phyloP scores from a whole-genome alignment of 108 stramenopile species.

The Cyclotella cryptica region DNA sequence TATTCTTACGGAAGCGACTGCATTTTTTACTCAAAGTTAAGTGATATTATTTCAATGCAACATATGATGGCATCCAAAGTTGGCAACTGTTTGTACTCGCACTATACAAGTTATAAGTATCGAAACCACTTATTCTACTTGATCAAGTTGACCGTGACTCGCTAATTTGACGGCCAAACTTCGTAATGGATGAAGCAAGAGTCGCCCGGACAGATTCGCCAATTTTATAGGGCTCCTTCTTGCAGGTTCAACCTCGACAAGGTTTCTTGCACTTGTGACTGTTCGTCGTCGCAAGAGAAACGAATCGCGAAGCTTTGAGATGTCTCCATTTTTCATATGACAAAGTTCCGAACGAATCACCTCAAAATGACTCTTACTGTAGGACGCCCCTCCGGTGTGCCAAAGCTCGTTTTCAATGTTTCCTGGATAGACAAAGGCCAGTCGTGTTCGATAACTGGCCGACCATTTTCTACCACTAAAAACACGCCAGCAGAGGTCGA shows the following conservation, averaged over 20 bases:
- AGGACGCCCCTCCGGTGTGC: conserved; percentile 9
- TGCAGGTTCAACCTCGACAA: not conserved
- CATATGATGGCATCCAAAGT: no score
- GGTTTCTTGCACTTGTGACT: not conserved
- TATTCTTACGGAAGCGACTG: no score
- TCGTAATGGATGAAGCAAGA: no score
- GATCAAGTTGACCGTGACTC: no score
- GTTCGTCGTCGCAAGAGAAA: conserved; percentile 7
- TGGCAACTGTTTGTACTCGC: no score
- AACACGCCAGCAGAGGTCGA: not conserved
- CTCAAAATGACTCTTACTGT: not conserved
- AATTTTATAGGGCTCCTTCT: not conserved
- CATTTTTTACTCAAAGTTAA: no score
- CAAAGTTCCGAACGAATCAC: conserved; percentile 1
- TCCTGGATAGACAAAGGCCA: conserved; percentile 29
- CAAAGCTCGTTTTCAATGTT: conserved; percentile 28
- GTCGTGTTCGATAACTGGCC: conserved; percentile 15
- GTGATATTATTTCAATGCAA: no score
- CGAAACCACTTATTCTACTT: no score
- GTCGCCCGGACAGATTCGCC: not conserved
- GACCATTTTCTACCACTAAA: conserved; percentile 10
- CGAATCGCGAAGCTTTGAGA: not conserved
- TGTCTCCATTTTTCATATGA: conserved; percentile 1
- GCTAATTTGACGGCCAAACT: no score
- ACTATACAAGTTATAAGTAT: no score